Base-by-base conservation (phyloP, 176 grass and related monocot species). In the Tillandsia fasciculata region DNA sequence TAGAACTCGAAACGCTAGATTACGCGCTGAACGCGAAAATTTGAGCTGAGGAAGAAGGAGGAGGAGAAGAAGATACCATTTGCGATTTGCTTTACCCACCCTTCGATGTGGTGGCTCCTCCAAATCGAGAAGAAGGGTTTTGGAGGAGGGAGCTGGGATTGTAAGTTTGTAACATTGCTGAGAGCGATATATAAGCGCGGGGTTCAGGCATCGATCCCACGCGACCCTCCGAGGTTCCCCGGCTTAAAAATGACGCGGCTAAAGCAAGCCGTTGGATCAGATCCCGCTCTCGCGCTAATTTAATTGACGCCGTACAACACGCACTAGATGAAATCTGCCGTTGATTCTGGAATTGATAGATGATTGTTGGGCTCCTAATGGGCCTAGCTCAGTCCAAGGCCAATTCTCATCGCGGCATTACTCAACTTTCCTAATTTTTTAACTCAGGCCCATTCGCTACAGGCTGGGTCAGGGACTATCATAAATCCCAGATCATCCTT, bases 191-290 rank as follows among this genome's bases (percentile, higher is more conserved):
- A 47, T 18, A 58, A 17, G 47, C 29, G 57, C 49, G 52, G 63
- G 63, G 70, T 65, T 23, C 15, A 51, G 64, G 63, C 70, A 67
- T 73, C 66, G 50, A 80, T 72, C 72, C 61, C 17, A 80, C 70
- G 77, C 77, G 59, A 73, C 65, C 65, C 29, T 67, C 33, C 27
- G 29, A 61, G 15, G n/a, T 15, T 1, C 17, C 22, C 22, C n/a
- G 33, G 56, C 65, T 49, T 67, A 49, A 67, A 47, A 27, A 3
- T 67, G 65, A 67, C 65, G 65, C 33, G 13, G 15, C 26, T 57
- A 18, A 67, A 67, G 10, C 54, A 4, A 48, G n/a, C 77, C 77
- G 77, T 80, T 71, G 48, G 77, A 80, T 80, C 47, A 2, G 24
- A 80, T 54, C 63, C 11, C 50, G 49, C 11, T 66, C 50, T 17